A percentile compares a stretch with the other conserved stretches of the same genome.
phyloP scores from a whole-genome alignment of 2,329 filamentous ascomycete species.

The Lasiodiplodia hormozganensis region DNA sequence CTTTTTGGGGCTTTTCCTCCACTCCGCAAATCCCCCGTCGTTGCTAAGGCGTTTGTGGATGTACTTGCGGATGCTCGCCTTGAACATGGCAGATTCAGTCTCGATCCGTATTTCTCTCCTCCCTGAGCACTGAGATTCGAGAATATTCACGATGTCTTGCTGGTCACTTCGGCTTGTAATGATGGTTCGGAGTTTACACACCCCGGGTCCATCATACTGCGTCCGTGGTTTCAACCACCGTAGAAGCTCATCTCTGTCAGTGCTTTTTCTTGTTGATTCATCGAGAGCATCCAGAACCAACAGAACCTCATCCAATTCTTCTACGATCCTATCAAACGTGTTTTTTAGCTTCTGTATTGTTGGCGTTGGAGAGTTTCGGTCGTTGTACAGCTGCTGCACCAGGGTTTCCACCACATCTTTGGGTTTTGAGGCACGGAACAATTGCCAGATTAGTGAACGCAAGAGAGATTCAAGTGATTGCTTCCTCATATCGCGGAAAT shows the following conservation, averaged over 20 bases:
- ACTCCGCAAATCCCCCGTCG: too few species aligned
- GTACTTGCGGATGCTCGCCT: not conserved
- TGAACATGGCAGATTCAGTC: not conserved
- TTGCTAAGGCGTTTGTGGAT: not conserved
- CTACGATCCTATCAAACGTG: not conserved
- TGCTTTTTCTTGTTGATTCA: not conserved
- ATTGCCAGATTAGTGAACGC: too few species aligned
- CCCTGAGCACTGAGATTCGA: too few species aligned
- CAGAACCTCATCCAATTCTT: not conserved
- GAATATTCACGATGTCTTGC: not conserved
- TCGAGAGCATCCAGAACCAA: slow-evolving; percentile 5
- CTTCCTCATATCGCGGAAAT: too few species aligned
- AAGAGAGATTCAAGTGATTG: not conserved
- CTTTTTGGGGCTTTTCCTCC: too few species aligned
- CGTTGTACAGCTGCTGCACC: too few species aligned
- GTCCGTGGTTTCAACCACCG: not conserved
- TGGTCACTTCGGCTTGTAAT: slow-evolving; percentile 3
- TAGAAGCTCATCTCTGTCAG: not conserved
- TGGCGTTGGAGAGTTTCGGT: not conserved
- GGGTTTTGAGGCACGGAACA: too few species aligned
- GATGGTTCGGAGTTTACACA: not conserved
- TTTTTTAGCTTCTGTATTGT: not conserved
- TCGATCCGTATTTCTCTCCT: not conserved
- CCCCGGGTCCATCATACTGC: rapidly evolving
- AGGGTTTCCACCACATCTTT: too few species aligned